Evolutionary conservation across 1,284 basidiomycete species (phyloP).

Genomic region (Fomitopsis betulina): DNA sequence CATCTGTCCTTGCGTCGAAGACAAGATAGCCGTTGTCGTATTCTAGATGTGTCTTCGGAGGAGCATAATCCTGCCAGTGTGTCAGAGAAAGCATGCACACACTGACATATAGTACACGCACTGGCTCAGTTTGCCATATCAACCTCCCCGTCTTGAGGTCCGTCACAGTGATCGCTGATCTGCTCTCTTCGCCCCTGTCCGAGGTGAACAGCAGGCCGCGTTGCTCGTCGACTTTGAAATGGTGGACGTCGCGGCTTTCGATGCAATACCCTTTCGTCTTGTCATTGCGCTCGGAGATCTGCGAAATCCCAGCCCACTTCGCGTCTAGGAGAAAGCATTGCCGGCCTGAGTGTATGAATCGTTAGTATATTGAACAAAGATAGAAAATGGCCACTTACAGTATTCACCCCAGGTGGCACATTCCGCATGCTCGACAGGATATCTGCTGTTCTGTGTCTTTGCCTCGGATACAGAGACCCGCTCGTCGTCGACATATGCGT

Average conservation of each 20-base stretch:
- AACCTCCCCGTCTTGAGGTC: not conserved
- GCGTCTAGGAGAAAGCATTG: not conserved
- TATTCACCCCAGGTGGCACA: not conserved
- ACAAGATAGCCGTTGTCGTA: constrained; percentile 68
- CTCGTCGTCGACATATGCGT: not conserved
- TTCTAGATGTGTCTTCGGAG: constrained; percentile 59
- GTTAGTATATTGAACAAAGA: no score
- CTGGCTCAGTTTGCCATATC: not conserved
- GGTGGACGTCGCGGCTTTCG: not conserved
- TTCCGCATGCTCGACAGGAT: not conserved
- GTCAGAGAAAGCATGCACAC: not conserved
- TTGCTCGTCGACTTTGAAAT: not conserved
- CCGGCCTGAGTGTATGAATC: not conserved
- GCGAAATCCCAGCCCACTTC: not conserved
- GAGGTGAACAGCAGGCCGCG: not conserved
- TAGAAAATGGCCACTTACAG: not conserved
- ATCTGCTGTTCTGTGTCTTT: not conserved
- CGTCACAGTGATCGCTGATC: not conserved
- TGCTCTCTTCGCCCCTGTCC: not conserved
- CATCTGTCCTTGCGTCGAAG: constrained; percentile 53
- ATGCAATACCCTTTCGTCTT: not conserved
- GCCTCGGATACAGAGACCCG: not conserved
- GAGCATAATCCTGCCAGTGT: not conserved
- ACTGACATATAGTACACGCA: no score
- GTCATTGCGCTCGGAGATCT: no score